Conservation (phyloP, 305 asterid genomes). For the Rubia tinctorum region DNA sequence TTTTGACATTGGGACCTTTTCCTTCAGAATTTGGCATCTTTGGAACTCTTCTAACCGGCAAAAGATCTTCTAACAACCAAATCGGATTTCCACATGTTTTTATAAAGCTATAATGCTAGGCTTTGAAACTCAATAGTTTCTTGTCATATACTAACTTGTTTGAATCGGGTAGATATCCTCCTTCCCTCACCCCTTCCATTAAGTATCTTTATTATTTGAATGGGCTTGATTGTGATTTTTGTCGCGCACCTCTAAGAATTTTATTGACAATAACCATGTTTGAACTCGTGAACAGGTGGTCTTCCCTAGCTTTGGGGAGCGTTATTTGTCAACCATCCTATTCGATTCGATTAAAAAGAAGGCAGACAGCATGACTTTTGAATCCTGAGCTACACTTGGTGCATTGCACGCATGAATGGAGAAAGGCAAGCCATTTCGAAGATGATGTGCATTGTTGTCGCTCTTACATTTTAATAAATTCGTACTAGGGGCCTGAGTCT, state of each 20-base stretch:
- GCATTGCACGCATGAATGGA: neutral
- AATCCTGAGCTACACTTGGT: constrained; percentile 25
- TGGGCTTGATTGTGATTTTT: neutral
- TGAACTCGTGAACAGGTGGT: constrained; percentile 27
- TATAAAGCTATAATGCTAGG: neutral
- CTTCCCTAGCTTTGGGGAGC: constrained; percentile 55
- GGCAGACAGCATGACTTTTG: constrained; percentile 50
- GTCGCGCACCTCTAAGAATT: neutral
- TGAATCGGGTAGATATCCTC: neutral
- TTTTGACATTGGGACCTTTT: neutral
- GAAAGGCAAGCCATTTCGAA: constrained; percentile 4
- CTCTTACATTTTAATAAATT: constrained; percentile 6
- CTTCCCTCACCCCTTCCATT: neutral
- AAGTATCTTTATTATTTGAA: neutral
- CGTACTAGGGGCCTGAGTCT: neutral
- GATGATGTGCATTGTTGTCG: neutral
- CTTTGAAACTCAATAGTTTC: neutral
- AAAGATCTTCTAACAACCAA: neutral
- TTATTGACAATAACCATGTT: neutral
- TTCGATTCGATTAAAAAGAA: constrained; percentile 42
- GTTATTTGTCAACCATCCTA: constrained; percentile 46
- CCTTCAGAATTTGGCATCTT: neutral
- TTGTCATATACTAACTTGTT: neutral
- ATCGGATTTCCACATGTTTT: neutral
- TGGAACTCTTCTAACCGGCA: neutral